Evolutionary conservation across 1,139 yeast species (phyloP).

Genomic region (Geotrichum bryndzae): DNA sequence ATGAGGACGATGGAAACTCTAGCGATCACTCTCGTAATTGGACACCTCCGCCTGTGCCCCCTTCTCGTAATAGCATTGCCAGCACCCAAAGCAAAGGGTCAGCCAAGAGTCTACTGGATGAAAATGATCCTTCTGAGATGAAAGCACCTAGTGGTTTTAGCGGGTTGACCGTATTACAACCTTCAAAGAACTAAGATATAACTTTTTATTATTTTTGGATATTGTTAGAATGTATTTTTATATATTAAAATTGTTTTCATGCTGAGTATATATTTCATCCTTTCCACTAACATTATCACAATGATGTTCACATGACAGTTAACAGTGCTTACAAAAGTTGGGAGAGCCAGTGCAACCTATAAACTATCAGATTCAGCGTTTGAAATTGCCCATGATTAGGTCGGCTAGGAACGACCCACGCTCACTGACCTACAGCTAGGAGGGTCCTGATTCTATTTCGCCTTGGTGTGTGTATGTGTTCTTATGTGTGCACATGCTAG

Average conservation of each 20-base stretch:
- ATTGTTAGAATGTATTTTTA: background rate
- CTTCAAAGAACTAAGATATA: conserved; percentile 3
- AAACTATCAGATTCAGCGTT: too few relatives aligned
- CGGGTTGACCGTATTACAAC: conserved; percentile 12
- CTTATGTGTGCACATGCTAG: too few relatives aligned
- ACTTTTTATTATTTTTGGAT: background rate
- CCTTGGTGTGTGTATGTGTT: too few relatives aligned
- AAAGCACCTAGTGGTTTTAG: conserved; percentile 9
- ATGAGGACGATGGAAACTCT: conserved; percentile 6
- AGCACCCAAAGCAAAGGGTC: conserved; percentile 3
- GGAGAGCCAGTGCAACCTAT: too few relatives aligned
- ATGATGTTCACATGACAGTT: too few relatives aligned
- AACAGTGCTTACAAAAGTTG: too few relatives aligned
- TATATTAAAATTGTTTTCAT: background rate
- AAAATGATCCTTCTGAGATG: conserved; percentile 1
- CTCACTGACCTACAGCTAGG: too few relatives aligned
- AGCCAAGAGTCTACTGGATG: conserved; percentile 16
- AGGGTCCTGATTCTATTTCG: too few relatives aligned
- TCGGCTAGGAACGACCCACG: too few relatives aligned
- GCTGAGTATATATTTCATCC: background rate
- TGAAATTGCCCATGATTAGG: too few relatives aligned
- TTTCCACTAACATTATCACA: too few relatives aligned
- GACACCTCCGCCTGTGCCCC: conserved; percentile 15
- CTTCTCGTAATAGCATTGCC: conserved; percentile 10
- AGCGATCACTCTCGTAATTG: conserved; percentile 7